Evolutionary conservation across 2,329 filamentous ascomycete genomes (phyloP), one percentile per base, ranked within the genome.

Genomic region (Aspergillus oerlinghausenensis): DNA sequence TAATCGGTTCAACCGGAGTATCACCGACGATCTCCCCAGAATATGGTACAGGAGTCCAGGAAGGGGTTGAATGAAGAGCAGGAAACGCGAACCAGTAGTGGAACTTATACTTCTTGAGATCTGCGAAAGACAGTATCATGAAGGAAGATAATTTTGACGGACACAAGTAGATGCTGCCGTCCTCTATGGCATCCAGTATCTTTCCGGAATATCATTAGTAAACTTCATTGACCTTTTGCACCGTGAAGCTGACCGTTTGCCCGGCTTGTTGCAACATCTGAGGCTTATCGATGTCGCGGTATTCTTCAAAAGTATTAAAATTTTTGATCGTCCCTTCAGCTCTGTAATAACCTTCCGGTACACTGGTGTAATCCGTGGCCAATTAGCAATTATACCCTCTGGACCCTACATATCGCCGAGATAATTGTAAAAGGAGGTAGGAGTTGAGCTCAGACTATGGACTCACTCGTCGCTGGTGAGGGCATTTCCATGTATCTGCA

Each of bases 51-150:
- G 87, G 79, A 65, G 84, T 87, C 94, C 94, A 99, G 28, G 82
- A 80, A 1, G 91, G 90, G 54, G 93, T 88, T 3, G 93, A 96
- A 71, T 96, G 92, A 48, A 99, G 81, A 17, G 93, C 92, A 1
- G 94, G 94, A 68, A 96, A 99, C 4, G 89, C 93, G 74, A 97
- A 97, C 86, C 95, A 96, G 76, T 97, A 97, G n/a, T 88, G 91
- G 71, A 97, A 97, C 61, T 88, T 90, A 77, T 97, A 97, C 70
- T 95, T 97, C 74, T 99, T 99, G 35, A 99, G 82, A 70, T 99
- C 93, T 60, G 94, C 93, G 72, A 90, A 99, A 17, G 91, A 96
- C 49, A 97, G 85, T 57, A 95, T 86, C 26, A 90, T 83, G 73
- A 97, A 97, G 6, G 90, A 94, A 4, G 91, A 87, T 19, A 99